Evolutionary conservation across 139 green algal genomes (phyloP).

Genomic region (Spirogloea muscicola): DNA sequence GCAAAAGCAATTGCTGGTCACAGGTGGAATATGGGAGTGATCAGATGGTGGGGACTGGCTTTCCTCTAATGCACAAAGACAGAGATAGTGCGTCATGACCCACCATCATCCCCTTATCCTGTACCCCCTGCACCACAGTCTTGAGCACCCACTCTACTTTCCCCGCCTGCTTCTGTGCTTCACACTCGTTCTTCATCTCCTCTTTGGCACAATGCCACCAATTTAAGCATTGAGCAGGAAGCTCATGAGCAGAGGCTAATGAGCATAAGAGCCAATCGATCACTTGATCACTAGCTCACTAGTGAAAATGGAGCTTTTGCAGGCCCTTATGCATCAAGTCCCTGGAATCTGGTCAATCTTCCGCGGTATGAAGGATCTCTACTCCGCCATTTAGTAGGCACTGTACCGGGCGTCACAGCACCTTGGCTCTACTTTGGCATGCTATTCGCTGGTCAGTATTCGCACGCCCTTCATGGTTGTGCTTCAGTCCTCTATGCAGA

Average conservation of each 20-base stretch:
- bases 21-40: constrained; percentile 13
- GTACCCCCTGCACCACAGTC: neutral
- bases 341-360: constrained; percentile 78
- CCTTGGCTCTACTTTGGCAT: constrained; percentile 85
- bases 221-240: neutral
- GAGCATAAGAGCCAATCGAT: no score
- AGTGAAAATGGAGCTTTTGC: no score
- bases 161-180: neutral
- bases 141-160: neutral
- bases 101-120: no score
- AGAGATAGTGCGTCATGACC: neutral
- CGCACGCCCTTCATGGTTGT: constrained; percentile 1
- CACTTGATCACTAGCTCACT: no score
- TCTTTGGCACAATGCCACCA: neutral
- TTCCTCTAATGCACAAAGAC: neutral
- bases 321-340: constrained; percentile 2
- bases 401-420: constrained; percentile 65
- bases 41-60: constrained; percentile 4
- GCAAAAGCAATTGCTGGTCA: no score
- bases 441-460: constrained; percentile 57
- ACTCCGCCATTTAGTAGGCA: constrained; percentile 61
- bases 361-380: constrained; percentile 51
- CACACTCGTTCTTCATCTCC: neutral
- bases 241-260: neutral
- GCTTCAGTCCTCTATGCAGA: no score